Conservation (phyloP, 257 asterid genomes). For the Nicotiana undulata region DNA sequence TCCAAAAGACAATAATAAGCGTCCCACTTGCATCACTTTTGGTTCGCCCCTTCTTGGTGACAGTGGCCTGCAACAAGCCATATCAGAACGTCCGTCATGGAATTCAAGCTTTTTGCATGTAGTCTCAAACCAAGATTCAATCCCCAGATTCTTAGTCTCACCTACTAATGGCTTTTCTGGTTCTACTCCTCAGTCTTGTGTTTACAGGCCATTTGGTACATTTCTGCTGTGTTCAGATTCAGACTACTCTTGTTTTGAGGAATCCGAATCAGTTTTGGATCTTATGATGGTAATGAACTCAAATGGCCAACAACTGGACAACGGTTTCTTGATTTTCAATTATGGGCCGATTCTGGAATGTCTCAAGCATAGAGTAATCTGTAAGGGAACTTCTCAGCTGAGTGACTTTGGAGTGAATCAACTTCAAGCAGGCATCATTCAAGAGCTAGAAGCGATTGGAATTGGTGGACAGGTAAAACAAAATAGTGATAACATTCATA, state of each 20-base stretch:
- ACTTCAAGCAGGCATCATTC: conserved; percentile 19
- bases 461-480: conserved; percentile 14
- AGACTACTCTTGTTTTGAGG: conserved; percentile 25
- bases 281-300: conserved; percentile 2
- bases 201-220: conserved; percentile 19
- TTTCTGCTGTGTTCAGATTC: conserved; percentile 19
- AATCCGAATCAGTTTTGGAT: conserved; percentile 15
- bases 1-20: conserved; percentile 4
- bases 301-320: conserved; percentile 6
- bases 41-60: conserved; percentile 29
- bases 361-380: conserved; percentile 8
- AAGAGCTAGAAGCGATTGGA: conserved; percentile 21
- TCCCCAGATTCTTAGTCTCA: conserved; percentile 12
- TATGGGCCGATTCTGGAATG: conserved; percentile 8
- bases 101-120: conserved; percentile 21
- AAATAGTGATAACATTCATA: background rate
- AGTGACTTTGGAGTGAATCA: conserved; percentile 3
- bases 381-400: conserved; percentile 9
- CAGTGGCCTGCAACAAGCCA: conserved; percentile 16
- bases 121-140: conserved; percentile 17
- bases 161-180: background rate
- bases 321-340: background rate
- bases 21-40: conserved; percentile 29
- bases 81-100: conserved; percentile 21
- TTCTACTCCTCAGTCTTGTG: background rate